A percentile compares a stretch with the other conserved stretches of the same genome.
Conservation (phyloP, 345 rosid species). For the Gossypium arboreum region DNA sequence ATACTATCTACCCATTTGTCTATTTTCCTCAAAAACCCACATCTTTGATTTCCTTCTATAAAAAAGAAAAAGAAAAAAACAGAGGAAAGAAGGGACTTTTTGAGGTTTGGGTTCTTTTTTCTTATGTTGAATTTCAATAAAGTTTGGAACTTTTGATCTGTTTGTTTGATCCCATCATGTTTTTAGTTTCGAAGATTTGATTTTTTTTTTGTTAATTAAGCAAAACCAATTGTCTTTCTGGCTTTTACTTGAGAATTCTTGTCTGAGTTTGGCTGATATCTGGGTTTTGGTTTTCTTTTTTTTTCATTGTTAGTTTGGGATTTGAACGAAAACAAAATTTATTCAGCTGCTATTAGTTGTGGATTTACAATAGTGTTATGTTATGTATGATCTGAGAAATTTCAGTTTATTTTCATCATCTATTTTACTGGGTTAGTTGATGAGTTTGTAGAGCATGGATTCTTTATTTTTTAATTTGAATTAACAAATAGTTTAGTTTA, state of each 20-base stretch:
- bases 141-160: background rate
- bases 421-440: constrained; percentile 3
- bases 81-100: background rate
- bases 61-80: background rate
- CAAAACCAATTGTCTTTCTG: background rate
- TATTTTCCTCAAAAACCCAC: constrained; percentile 18
- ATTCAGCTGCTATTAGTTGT: background rate
- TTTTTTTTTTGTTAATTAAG: constrained; percentile 2
- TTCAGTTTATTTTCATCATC: background rate
- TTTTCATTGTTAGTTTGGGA: background rate
- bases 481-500: background rate
- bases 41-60: constrained; percentile 16
- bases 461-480: background rate
- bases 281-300: background rate
- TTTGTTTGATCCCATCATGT: background rate
- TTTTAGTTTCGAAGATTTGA: background rate
- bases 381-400: constrained; percentile 10
- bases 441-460: background rate
- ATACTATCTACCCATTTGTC: background rate
- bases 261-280: background rate
- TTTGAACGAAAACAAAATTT: background rate
- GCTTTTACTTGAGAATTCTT: constrained; percentile 10
- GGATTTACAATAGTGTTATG: background rate
- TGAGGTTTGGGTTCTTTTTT: constrained; percentile 17
- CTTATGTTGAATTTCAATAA: background rate